These are phyloP conservation scores for Amaranthus cruentus DNA, from an alignment of 148 eudicot species.

Conservation along the genomic window DNA sequence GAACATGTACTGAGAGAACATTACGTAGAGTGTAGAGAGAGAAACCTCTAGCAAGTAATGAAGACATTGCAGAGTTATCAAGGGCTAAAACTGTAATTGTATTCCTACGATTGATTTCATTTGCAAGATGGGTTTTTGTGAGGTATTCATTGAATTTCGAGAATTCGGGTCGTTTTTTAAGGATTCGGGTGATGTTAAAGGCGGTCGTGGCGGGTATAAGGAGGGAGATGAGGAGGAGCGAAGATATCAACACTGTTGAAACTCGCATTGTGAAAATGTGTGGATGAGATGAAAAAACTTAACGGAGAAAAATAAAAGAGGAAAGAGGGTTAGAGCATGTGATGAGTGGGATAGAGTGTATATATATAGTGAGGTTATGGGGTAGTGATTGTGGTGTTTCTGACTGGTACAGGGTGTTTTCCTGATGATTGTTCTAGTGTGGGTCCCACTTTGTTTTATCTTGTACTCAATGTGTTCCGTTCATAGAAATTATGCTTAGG, in stretches of 20 bases:
- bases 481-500: too few species aligned
- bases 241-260: slow-evolving; percentile 3
- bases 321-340: neutral
- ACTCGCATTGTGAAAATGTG: slow-evolving; percentile 20
- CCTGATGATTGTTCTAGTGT: neutral
- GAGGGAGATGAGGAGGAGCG: slow-evolving; percentile 12
- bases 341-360: slow-evolving; percentile 9
- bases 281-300: neutral
- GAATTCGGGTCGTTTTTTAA: slow-evolving; percentile 49
- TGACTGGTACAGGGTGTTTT: slow-evolving; percentile 17
- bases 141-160: slow-evolving; percentile 76
- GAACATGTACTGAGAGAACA: slow-evolving; percentile 65
- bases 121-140: slow-evolving; percentile 69
- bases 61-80: slow-evolving; percentile 70
- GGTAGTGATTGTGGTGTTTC: neutral
- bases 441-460: neutral
- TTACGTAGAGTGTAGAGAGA: slow-evolving; percentile 43
- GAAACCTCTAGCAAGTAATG: slow-evolving; percentile 41
- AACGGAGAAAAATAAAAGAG: neutral
- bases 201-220: slow-evolving; percentile 22
- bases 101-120: slow-evolving; percentile 60
- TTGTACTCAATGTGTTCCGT: too few species aligned
- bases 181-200: slow-evolving; percentile 65
- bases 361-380: slow-evolving; percentile 9
- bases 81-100: slow-evolving; percentile 79